Evolutionary conservation across 2,329 filamentous ascomycete species (phyloP).

Genomic region (Aureobasidium sp.): DNA sequence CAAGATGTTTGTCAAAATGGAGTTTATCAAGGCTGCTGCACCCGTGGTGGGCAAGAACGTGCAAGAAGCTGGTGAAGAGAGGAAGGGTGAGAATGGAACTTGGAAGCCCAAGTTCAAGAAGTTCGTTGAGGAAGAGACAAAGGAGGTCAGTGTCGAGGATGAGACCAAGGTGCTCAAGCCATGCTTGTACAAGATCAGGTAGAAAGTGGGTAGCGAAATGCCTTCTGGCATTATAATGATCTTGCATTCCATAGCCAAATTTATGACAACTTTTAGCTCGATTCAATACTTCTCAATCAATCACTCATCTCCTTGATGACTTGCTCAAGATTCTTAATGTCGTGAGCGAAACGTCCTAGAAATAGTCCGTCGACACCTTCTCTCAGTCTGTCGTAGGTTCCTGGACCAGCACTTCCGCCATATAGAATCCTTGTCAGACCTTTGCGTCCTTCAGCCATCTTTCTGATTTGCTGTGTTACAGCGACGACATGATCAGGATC

Average conservation of each 20-base stretch:
- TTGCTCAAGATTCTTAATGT: constrained; percentile 62
- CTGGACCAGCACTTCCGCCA: constrained; percentile 75
- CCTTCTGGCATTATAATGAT: background rate
- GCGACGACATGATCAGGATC: constrained; percentile 63
- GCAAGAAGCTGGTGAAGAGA: constrained; percentile 32
- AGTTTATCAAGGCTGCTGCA: constrained; percentile 76
- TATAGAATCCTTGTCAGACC: constrained; percentile 66
- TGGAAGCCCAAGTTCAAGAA: constrained; percentile 43
- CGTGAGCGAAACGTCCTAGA: constrained; percentile 72
- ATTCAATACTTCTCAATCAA: background rate
- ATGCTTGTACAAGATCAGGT: constrained; percentile 90
- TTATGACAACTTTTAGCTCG: background rate
- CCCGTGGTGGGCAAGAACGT: constrained; percentile 71
- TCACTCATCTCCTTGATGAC: constrained; percentile 65
- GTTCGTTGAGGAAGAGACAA: constrained; percentile 53
- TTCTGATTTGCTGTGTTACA: constrained; percentile 60
- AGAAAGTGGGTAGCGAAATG: constrained; percentile 19
- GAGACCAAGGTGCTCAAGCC: constrained; percentile 77
- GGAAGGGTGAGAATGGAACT: constrained; percentile 28
- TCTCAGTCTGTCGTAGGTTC: constrained; percentile 61
- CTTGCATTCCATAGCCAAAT: background rate
- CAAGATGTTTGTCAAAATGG: constrained; percentile 98
- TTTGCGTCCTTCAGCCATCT: constrained; percentile 44
- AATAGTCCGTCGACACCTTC: constrained; percentile 73
- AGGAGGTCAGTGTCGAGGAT: constrained; percentile 50